Conservation (phyloP, 305 asterid genomes). For the Rubia occidens region DNA sequence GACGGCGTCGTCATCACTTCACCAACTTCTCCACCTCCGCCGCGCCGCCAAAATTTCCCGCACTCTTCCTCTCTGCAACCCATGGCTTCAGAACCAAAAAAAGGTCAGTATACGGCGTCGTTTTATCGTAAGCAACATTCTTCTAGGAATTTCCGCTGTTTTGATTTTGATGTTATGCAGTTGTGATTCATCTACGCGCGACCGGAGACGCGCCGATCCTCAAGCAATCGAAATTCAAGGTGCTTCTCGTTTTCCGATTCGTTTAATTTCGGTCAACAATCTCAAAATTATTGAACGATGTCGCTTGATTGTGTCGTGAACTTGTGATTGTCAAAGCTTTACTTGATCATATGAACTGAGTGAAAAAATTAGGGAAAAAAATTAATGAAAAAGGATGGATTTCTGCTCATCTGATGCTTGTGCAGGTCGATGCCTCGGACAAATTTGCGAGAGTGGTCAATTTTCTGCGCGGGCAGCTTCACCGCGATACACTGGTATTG, state of each 20-base stretch:
- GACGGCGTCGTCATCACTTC: background rate
- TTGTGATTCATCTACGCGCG: slow-evolving; percentile 6
- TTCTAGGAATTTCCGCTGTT: background rate
- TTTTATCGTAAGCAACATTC: background rate
- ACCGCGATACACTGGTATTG: slow-evolving; percentile 7
- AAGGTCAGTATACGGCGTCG: background rate
- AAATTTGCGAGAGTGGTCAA: slow-evolving; percentile 59
- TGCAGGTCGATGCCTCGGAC: slow-evolving; percentile 3
- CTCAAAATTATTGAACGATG: background rate
- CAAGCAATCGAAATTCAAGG: slow-evolving; percentile 11
- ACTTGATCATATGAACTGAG: background rate
- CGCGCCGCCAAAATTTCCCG: background rate
- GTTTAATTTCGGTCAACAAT: background rate
- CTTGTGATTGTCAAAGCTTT: background rate
- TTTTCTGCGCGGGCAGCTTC: slow-evolving; percentile 87
- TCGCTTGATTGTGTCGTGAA: background rate
- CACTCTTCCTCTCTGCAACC: background rate
- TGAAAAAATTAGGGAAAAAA: too few species aligned
- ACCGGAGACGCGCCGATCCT: slow-evolving; percentile 11
- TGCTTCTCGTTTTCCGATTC: background rate
- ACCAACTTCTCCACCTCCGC: background rate
- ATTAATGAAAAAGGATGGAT: background rate
- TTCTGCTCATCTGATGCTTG: background rate
- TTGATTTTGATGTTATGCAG: background rate
- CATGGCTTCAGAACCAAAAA: slow-evolving; percentile 4